These are phyloP conservation scores for Penstemon eatonii DNA, from an alignment of 257 asterid species.

Conservation along the genomic window DNA sequence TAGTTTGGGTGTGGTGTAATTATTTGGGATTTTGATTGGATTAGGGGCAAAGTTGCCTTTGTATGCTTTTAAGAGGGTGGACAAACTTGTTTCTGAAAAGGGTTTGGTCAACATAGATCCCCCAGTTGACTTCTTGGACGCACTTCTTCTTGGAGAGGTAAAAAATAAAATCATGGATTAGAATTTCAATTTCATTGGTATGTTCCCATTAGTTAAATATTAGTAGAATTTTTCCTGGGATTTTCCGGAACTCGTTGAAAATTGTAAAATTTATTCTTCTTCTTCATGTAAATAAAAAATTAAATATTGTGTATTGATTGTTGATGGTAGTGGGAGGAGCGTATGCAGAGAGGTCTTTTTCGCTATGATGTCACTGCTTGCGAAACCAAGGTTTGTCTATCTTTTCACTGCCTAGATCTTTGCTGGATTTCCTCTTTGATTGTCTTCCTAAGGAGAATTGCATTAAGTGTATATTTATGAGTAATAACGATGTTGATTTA, in stretches of 20 bases:
- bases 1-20: background rate
- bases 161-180: background rate
- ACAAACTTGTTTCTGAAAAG: slow-evolving; percentile 36
- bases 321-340: slow-evolving; percentile 87
- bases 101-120: slow-evolving; percentile 41
- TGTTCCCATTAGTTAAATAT: background rate
- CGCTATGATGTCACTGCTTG: slow-evolving; percentile 99
- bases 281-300: too few relatives aligned
- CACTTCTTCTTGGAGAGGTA: slow-evolving; percentile 81
- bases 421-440: background rate
- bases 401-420: background rate
- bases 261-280: too few relatives aligned
- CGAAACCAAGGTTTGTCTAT: slow-evolving; percentile 72
- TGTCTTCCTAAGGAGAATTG: background rate
- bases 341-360: slow-evolving; percentile 90
- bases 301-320: background rate
- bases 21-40: slow-evolving; percentile 22
- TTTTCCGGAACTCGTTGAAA: too few relatives aligned
- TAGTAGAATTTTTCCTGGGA: too few relatives aligned
- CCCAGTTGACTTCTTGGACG: slow-evolving; percentile 59
- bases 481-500: background rate
- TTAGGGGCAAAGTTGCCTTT: slow-evolving; percentile 78
- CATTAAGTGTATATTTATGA: background rate
- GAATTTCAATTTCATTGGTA: background rate
- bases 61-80: slow-evolving; percentile 59